Evolutionary conservation across 2,329 filamentous ascomycete genomes (phyloP).

Genomic region (Aspergillus texensis): DNA sequence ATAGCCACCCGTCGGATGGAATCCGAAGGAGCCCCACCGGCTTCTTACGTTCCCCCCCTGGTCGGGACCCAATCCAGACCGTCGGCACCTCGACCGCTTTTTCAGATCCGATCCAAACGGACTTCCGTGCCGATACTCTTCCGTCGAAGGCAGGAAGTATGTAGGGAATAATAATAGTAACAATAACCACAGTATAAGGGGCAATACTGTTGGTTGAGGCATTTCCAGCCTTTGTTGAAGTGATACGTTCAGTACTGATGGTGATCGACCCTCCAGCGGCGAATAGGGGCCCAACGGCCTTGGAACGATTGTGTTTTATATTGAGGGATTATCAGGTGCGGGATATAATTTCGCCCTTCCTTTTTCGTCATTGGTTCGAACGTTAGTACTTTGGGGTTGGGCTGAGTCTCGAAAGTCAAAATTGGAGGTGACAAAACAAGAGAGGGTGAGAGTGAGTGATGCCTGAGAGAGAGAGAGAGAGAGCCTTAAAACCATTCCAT

Average conservation of each 20-base stretch:
- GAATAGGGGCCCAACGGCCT: background rate
- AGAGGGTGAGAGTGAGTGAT: background rate
- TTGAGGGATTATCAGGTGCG: constrained; percentile 1
- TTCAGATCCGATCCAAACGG: background rate
- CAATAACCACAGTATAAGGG: background rate
- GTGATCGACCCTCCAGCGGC: background rate
- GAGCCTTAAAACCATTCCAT: background rate
- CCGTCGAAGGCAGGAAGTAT: background rate
- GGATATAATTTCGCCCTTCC: background rate
- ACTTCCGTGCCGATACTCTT: background rate
- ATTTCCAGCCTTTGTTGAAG: background rate
- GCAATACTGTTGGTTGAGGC: background rate
- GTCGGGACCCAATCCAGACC: background rate
- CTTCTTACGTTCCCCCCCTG: background rate
- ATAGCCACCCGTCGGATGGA: background rate
- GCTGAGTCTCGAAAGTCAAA: background rate
- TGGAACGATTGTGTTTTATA: background rate
- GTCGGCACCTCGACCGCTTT: background rate
- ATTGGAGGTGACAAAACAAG: background rate
- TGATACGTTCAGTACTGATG: background rate
- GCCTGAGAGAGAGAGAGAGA: background rate
- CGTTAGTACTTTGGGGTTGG: background rate
- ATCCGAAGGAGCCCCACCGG: constrained; percentile 3
- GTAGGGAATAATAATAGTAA: background rate
- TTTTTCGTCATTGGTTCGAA: background rate